Base-by-base conservation (phyloP, 257 asterid genomes). In the Fraxinus quadrangulata region DNA sequence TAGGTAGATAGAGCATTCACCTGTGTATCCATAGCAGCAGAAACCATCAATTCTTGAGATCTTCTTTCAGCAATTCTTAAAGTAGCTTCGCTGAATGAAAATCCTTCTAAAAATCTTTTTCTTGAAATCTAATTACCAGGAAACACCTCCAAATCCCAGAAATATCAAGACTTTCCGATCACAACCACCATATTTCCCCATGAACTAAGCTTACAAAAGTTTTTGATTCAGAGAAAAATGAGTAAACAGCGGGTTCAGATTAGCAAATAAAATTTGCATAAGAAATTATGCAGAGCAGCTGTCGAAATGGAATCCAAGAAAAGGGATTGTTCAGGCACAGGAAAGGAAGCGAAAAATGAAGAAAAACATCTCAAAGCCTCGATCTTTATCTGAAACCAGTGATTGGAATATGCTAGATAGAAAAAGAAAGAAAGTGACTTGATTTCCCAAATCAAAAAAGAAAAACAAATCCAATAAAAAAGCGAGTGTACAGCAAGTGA, bases 1-100 rank as follows among this genome's bases (percentile, higher is more conserved):
- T 19, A 75, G 19, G 66, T 9, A 67, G n/a, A 11, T 26, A 49
- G 75, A 81, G 16, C 16, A 51, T 85, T 79, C 76, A 92, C 97
- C 91, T 79, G 82, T 75, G 31, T 1, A 80, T 68, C 77, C 91
- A 84, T 88, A 68, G 83, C 84, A 77, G 87, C 83, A 79, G 86
- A 75, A 76, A 70, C 77, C 85, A 84, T 86, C 33, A 77, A 14
- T 81, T 71, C 78, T 81, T 76, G 14, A 33, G 11, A 76, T 34
- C 71, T 16, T 23, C 63, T 59, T 49, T 51, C 78, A 67, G 42
- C 77, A 73, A 65, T 42, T 23, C 47, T 9, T 28, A 40, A 47
- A 24, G 28, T n/a, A 56, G 28, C 26, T n/a, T n/a, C 26, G 66
- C 66, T 10, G 17, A 26, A 63, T 3, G 17, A 61, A 63, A 63